Evolutionary conservation across 2,329 filamentous ascomycete species (phyloP).

Genomic region (Colletotrichum aenigma): DNA sequence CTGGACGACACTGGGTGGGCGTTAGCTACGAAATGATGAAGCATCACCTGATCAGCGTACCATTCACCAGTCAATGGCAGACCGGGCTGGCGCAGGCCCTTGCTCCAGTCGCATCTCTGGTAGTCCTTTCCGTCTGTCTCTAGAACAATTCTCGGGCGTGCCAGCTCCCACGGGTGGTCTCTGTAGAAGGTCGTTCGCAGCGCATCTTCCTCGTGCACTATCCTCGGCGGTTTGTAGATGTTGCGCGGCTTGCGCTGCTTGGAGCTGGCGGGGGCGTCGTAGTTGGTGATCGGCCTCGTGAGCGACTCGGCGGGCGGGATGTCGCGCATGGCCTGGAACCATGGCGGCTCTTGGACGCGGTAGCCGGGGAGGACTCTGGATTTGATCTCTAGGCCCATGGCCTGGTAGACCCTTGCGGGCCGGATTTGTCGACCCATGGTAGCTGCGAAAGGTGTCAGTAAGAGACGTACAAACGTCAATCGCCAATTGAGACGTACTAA

Average conservation of each 20-base stretch:
- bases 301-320: conserved; percentile 65
- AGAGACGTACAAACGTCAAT: too few species aligned
- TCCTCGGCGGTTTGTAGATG: conserved; percentile 79
- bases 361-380: conserved; percentile 40
- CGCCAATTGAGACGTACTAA: neutral
- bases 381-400: conserved; percentile 47
- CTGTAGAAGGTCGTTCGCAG: conserved; percentile 84
- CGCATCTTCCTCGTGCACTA: conserved; percentile 83
- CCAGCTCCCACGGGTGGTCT: conserved; percentile 97
- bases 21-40: conserved; percentile 20
- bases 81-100: conserved; percentile 72
- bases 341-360: conserved; percentile 43
- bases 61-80: conserved; percentile 84
- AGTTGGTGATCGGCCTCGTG: conserved; percentile 55
- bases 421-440: conserved; percentile 50
- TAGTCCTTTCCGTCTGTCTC: conserved; percentile 86
- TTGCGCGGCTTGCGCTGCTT: conserved; percentile 70
- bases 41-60: conserved; percentile 49
- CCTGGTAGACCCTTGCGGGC: conserved; percentile 52
- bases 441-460: neutral
- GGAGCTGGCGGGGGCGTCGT: conserved; percentile 44
- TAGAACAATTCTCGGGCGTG: conserved; percentile 81
- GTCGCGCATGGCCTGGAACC: conserved; percentile 55
- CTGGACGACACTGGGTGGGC: conserved; percentile 78
- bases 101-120: conserved; percentile 79